Evolutionary conservation across 352 stramenopile genomes (phyloP), one percentile per base, ranked within the genome.

Genomic region (Pythium insidiosum): DNA sequence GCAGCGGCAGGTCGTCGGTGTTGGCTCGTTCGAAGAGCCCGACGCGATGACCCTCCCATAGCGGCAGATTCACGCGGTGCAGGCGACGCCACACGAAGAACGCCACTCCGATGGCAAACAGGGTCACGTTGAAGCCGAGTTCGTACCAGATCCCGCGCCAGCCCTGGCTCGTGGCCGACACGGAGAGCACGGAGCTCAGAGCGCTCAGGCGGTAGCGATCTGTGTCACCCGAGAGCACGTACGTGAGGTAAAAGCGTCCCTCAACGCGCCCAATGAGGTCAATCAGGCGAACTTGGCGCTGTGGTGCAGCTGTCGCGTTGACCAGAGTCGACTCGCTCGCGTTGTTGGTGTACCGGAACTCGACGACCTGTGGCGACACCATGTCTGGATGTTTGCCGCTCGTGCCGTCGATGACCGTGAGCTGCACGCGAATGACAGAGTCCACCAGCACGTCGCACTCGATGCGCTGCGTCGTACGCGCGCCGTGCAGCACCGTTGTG

Each of bases 11-110:
- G 22, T 75, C 58, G 31, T 87, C 78, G 38, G 75, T 86, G 60
- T 91, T 88, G 36, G 64, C 65, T 24, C 73, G 77, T 43, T 88
- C 67, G 57, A 91, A 91, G 11, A 91, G 66, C 12, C 58, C 59
- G 20, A 63, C 65, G 1, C 69, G 66, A 28, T 83, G 66, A 2
- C 61, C 63, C n/a, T 70, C 53, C 71, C 73, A 91, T 30, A 88
- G 68, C 2, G 75, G 75, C 28, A 88, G 54, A 19, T 71, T 47
- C 4, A 88, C 34, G 21, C 47, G 61, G 23, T 81, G 70, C 4
- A 85, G 25, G 10, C 73, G 61, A 20, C 73, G 62, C 66, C 66
- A 88, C 3, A 58, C 62, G 40, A 90, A 90, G 52, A 88, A 88
- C 2, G 44, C 28, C 36, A 84, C 44, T 0, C 71, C 73, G 0